Evolutionary conservation across 1,284 basidiomycete genomes (phyloP).

Genomic region (Melampsora larici-populina): DNA sequence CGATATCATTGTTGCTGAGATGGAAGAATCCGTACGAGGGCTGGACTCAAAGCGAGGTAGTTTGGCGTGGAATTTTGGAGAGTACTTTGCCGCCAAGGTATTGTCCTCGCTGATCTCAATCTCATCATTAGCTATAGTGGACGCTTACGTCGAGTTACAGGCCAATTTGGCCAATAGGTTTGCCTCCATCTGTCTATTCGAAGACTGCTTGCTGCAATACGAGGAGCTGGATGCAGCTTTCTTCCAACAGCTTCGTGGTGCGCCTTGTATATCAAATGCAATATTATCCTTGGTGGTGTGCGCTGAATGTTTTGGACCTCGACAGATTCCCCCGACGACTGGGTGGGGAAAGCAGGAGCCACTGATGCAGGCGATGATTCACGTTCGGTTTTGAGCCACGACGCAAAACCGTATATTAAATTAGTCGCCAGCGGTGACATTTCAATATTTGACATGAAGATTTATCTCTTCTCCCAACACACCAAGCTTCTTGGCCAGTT

Average conservation of each 20-base stretch:
- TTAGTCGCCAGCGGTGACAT: slow-evolving; percentile 86
- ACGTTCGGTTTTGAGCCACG: slow-evolving; percentile 57
- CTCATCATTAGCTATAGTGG: too few species aligned
- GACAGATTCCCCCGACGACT: slow-evolving; percentile 58
- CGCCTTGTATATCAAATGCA: slow-evolving; percentile 3
- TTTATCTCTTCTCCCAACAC: slow-evolving; percentile 85
- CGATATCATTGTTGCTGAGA: slow-evolving; percentile 69
- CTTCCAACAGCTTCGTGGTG: slow-evolving; percentile 60
- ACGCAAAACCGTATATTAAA: slow-evolving; percentile 80
- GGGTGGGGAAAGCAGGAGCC: slow-evolving; percentile 79
- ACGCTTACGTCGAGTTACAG: slow-evolving; percentile 56
- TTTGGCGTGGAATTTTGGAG: slow-evolving; percentile 95
- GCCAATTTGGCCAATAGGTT: slow-evolving; percentile 90
- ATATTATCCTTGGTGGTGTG: neutral
- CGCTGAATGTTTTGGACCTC: slow-evolving; percentile 8
- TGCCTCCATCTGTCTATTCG: slow-evolving; percentile 80
- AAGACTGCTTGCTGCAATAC: slow-evolving; percentile 84
- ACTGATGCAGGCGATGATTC: slow-evolving; percentile 53
- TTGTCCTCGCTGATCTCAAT: neutral
- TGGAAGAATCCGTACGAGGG: slow-evolving; percentile 81
- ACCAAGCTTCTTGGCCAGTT: slow-evolving; percentile 72
- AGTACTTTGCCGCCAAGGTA: slow-evolving; percentile 90
- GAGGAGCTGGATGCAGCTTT: slow-evolving; percentile 87
- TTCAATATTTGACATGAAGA: slow-evolving; percentile 87
- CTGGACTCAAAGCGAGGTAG: slow-evolving; percentile 79